Evolutionary conservation across 495 filamentous ascomycete genomes (phyloP).

Genomic region (Penicillium arizonense): DNA sequence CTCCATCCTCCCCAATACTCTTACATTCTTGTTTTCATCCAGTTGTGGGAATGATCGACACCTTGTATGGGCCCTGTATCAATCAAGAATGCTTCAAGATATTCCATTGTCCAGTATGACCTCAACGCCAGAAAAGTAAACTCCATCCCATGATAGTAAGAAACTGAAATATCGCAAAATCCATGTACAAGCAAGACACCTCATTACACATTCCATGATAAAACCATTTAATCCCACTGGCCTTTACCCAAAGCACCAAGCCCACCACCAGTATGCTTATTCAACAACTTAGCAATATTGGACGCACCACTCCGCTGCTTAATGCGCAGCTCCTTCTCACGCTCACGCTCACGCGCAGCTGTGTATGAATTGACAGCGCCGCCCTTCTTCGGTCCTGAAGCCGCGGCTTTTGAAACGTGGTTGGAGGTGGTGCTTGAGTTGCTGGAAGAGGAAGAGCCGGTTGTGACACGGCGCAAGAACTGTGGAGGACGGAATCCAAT

Average conservation of each 20-base stretch:
- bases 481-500: constrained; percentile 69
- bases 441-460: constrained; percentile 49
- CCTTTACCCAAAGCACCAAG: constrained; percentile 34
- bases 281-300: constrained; percentile 36
- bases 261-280: constrained; percentile 34
- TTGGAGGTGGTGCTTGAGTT: constrained; percentile 35
- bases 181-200: background rate
- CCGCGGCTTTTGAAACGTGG: constrained; percentile 37
- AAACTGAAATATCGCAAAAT: background rate
- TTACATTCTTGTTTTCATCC: no score
- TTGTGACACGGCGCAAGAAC: constrained; percentile 75
- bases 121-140: background rate
- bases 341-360: constrained; percentile 69
- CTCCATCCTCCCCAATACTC: no score
- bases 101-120: background rate
- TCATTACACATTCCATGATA: background rate
- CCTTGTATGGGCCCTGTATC: no score
- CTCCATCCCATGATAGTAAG: background rate
- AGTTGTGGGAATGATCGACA: no score
- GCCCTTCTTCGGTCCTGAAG: constrained; percentile 65
- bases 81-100: no score
- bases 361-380: constrained; percentile 76
- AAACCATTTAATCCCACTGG: constrained; percentile 35
- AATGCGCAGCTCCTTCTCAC: constrained; percentile 56
- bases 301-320: constrained; percentile 42